Percentiles rank a stretch among this genome's conserved stretches.
Conservation (phyloP, 1,284 basidiomycete species). For the Cutaneotrichosporon sp. region DNA sequence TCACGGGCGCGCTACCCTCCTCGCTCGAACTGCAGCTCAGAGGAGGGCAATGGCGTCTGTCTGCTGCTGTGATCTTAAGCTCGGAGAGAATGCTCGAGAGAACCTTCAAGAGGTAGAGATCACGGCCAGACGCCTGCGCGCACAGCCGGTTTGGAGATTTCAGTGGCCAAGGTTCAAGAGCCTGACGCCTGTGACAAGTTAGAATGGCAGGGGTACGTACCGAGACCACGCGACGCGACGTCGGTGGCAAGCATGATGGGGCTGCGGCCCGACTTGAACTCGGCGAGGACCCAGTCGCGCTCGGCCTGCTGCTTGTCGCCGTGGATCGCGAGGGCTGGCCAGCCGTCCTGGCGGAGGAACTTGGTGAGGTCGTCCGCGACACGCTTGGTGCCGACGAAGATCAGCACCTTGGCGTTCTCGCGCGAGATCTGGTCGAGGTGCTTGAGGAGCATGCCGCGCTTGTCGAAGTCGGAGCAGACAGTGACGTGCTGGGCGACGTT, state of each 20-base stretch:
- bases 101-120: slow-evolving; percentile 5
- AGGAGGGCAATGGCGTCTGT: slow-evolving; percentile 12
- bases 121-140: slow-evolving; percentile 9
- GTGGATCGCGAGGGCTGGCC: slow-evolving; percentile 98
- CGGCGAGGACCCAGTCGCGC: slow-evolving; percentile 97
- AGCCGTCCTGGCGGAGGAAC: slow-evolving; percentile 93
- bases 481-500: slow-evolving; percentile 96
- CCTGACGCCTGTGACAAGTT: slow-evolving; percentile 31
- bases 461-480: slow-evolving; percentile 97
- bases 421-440: slow-evolving; percentile 95
- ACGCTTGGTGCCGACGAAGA: slow-evolving; percentile 97
- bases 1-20: slow-evolving; percentile 10
- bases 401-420: slow-evolving; percentile 97
- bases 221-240: slow-evolving; percentile 98
- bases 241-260: slow-evolving; percentile 98
- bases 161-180: slow-evolving; percentile 20
- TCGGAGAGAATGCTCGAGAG: slow-evolving; percentile 10
- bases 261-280: slow-evolving; percentile 97
- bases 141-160: slow-evolving; percentile 13
- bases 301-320: slow-evolving; percentile 91
- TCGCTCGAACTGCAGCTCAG: not conserved
- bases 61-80: slow-evolving; percentile 19
- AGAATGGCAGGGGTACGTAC: slow-evolving; percentile 65
- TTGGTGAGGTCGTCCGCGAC: slow-evolving; percentile 98
- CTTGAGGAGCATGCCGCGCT: slow-evolving; percentile 92